phyloP scores from a whole-genome alignment of 345 rosid genomes.

The Hibiscus trionum region DNA sequence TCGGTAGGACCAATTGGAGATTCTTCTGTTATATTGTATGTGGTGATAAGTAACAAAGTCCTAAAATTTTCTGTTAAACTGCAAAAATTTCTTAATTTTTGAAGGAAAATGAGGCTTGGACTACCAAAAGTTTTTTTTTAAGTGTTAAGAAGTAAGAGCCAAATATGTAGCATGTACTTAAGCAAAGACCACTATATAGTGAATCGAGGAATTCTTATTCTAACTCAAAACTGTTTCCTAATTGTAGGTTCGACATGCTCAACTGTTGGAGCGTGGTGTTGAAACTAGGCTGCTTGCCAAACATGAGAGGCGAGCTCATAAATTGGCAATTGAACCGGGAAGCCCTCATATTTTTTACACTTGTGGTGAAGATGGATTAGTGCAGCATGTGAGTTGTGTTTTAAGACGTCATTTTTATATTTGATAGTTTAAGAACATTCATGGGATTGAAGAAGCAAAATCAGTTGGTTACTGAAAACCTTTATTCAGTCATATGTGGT shows the following conservation, averaged over 20 bases:
- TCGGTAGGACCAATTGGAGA: neutral
- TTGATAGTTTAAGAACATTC: neutral
- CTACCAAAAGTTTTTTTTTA: too few relatives aligned
- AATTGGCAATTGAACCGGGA: slow-evolving; percentile 83
- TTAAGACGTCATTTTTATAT: neutral
- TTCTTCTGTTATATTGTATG: neutral
- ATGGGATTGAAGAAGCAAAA: neutral
- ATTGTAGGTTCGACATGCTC: slow-evolving; percentile 70
- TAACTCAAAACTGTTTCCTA: neutral
- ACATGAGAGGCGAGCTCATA: slow-evolving; percentile 72
- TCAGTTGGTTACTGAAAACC: neutral
- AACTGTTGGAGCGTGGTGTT: slow-evolving; percentile 59
- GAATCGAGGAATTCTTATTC: neutral
- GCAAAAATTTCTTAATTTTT: neutral
- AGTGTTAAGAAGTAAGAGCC: neutral
- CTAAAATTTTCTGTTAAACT: neutral
- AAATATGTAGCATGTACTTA: neutral
- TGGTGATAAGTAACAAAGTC: neutral
- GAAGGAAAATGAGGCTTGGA: neutral
- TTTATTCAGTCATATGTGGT: neutral
- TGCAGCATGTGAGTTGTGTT: slow-evolving; percentile 65
- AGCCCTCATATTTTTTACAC: slow-evolving; percentile 74
- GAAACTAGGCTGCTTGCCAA: slow-evolving; percentile 44
- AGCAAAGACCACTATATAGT: neutral
- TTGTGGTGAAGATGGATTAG: slow-evolving; percentile 91